Percentiles rank a stretch among this genome's conserved stretches.
phyloP scores from a whole-genome alignment of 2,329 filamentous ascomycete genomes.

The Colletotrichum musae region DNA sequence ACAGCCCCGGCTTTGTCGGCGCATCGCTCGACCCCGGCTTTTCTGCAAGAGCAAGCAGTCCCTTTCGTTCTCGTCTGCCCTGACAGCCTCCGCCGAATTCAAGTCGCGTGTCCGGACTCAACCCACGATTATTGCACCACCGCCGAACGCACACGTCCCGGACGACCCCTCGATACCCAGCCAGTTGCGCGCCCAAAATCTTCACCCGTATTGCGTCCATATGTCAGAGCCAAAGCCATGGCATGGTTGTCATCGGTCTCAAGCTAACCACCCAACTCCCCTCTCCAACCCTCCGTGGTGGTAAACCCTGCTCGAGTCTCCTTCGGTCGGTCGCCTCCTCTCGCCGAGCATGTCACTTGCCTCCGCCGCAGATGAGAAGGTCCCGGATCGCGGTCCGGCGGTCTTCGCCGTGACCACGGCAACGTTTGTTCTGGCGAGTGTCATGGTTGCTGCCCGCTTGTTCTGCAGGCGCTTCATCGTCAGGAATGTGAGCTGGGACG shows the following conservation, averaged over 20 bases:
- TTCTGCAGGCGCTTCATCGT: slow-evolving; percentile 82
- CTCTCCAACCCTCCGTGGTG: slow-evolving; percentile 40
- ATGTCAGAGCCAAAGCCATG: slow-evolving; percentile 39
- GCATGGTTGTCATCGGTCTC: slow-evolving; percentile 39
- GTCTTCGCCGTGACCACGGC: slow-evolving; percentile 80
- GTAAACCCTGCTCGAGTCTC: slow-evolving; percentile 21
- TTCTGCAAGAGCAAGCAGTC: slow-evolving; percentile 4
- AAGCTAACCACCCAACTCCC: slow-evolving; percentile 33
- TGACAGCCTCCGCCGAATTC: neutral
- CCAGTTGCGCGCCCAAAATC: slow-evolving; percentile 14
- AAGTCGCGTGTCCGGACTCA: slow-evolving; percentile 10
- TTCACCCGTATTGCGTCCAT: slow-evolving; percentile 33
- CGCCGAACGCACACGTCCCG: neutral
- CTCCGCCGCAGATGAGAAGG: slow-evolving; percentile 38
- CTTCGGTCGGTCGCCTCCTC: slow-evolving; percentile 13
- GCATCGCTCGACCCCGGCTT: slow-evolving; percentile 9
- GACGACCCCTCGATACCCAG: slow-evolving; percentile 23
- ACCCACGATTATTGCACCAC: slow-evolving; percentile 6
- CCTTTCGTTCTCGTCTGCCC: neutral
- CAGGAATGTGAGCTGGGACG: slow-evolving; percentile 79
- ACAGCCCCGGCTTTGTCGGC: slow-evolving; percentile 5
- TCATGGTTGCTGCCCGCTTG: slow-evolving; percentile 83
- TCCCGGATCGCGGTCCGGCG: slow-evolving; percentile 68
- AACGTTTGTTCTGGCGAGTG: slow-evolving; percentile 77
- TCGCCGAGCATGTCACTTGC: slow-evolving; percentile 40